Evolutionary conservation across 345 rosid species (phyloP).

Genomic region (Pistacia atlantica): DNA sequence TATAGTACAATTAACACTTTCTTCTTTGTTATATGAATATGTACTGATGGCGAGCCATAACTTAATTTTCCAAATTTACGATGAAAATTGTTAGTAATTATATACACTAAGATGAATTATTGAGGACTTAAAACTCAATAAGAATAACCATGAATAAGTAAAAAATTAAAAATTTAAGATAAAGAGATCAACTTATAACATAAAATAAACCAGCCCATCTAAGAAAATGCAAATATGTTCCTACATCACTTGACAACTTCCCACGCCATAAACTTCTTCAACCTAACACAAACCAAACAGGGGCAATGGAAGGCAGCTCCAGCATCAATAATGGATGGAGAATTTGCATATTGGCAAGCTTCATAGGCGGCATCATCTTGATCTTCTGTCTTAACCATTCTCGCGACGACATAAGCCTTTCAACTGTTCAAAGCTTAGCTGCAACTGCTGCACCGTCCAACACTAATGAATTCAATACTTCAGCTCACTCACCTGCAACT

Average conservation of each 20-base stretch:
- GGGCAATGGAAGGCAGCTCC: conserved; percentile 22
- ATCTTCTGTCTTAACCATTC: conserved; percentile 14
- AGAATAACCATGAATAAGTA: too few relatives aligned
- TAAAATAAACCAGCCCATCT: too few relatives aligned
- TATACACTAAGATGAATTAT: too few relatives aligned
- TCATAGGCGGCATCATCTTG: conserved; percentile 28
- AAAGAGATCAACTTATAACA: too few relatives aligned
- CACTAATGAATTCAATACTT: background rate
- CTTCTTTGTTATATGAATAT: background rate
- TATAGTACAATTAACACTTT: too few relatives aligned
- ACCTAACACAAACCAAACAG: background rate
- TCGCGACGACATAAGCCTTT: conserved; percentile 10
- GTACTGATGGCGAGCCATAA: background rate
- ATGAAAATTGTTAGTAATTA: too few relatives aligned
- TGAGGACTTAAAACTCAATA: too few relatives aligned
- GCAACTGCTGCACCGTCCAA: background rate
- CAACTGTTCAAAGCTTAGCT: conserved; percentile 12
- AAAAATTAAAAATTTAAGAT: too few relatives aligned
- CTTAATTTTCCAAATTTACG: background rate
- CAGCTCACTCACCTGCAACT: background rate
- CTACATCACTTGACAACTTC: background rate
- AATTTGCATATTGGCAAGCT: conserved; percentile 34
- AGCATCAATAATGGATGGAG: conserved; percentile 37
- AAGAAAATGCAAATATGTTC: too few relatives aligned
- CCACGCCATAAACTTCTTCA: background rate